Percentiles rank a stretch among this genome's conserved stretches.
phyloP scores from a whole-genome alignment of 805 yeast genomes.

The Spathaspora girioi region DNA sequence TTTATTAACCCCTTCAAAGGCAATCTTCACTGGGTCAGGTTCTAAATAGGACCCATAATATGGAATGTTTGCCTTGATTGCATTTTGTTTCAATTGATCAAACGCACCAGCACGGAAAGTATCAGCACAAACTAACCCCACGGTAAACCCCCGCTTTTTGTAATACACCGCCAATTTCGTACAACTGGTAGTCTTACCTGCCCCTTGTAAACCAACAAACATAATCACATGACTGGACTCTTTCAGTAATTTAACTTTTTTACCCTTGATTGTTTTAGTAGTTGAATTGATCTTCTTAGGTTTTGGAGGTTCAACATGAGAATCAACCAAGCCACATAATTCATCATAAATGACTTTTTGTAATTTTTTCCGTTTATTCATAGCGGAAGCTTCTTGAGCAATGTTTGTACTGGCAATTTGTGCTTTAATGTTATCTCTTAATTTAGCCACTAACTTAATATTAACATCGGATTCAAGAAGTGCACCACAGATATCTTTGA shows the following conservation, averaged over 20 bases:
- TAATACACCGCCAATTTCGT: slow-evolving; percentile 94
- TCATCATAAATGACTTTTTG: slow-evolving; percentile 96
- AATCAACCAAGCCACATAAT: slow-evolving; percentile 80
- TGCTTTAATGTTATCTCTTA: slow-evolving; percentile 56
- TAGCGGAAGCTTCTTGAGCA: slow-evolving; percentile 42
- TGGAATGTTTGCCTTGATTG: slow-evolving; percentile 91
- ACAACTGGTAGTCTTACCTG: slow-evolving; percentile 98
- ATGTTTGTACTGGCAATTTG: slow-evolving; percentile 52
- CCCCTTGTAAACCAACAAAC: slow-evolving; percentile 99
- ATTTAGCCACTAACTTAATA: slow-evolving; percentile 70
- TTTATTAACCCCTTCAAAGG: slow-evolving; percentile 85
- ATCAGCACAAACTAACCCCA: slow-evolving; percentile 97
- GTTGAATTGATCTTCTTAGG: slow-evolving; percentile 68
- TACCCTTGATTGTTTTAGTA: slow-evolving; percentile 24
- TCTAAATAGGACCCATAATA: slow-evolving; percentile 93
- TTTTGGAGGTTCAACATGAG: slow-evolving; percentile 58
- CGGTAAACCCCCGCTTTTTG: slow-evolving; percentile 89
- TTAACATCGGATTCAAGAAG: slow-evolving; percentile 93
- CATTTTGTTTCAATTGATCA: slow-evolving; percentile 96
- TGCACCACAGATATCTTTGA: slow-evolving; percentile 88
- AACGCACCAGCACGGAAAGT: slow-evolving; percentile 99
- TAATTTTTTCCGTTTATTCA: slow-evolving; percentile 73
- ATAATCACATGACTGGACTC: slow-evolving; percentile 61
- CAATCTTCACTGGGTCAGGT: slow-evolving; percentile 91
- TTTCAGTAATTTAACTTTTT: slow-evolving; percentile 18